phyloP scores from a whole-genome alignment of 2,329 filamentous ascomycete species.

The Fusarium euwallaceae region DNA sequence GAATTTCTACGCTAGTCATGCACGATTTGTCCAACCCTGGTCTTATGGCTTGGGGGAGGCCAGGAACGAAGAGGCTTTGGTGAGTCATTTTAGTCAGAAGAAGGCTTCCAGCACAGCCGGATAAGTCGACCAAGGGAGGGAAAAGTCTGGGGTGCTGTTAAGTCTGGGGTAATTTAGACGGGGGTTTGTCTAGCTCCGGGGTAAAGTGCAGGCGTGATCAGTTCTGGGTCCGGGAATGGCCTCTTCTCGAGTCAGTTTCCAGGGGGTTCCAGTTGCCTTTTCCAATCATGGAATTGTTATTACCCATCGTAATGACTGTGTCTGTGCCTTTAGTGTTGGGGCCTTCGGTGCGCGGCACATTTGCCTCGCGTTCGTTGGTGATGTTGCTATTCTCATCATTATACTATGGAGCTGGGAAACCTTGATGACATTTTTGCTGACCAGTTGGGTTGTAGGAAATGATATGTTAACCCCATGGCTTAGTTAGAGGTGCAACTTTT shows the following conservation, averaged over 20 bases:
- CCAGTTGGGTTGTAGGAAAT: background rate
- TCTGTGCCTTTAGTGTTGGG: background rate
- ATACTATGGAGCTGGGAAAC: background rate
- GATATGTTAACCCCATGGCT: background rate
- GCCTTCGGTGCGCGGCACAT: background rate
- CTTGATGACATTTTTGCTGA: background rate
- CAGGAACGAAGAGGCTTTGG: conserved; percentile 2
- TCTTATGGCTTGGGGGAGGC: conserved; percentile 3
- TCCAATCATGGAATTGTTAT: background rate
- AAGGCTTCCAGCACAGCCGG: background rate
- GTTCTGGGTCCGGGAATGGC: background rate
- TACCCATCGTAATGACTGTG: background rate
- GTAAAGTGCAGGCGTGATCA: background rate
- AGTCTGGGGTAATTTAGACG: background rate
- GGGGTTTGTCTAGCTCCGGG: background rate
- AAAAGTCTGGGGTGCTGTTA: background rate
- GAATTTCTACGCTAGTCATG: conserved; percentile 28
- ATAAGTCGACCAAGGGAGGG: background rate
- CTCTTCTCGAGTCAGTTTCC: background rate
- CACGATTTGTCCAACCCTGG: conserved; percentile 39
- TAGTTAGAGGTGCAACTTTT: background rate
- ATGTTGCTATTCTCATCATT: background rate
- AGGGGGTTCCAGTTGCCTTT: background rate
- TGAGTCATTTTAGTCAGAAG: conserved; percentile 10
- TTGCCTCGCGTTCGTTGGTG: background rate